Evolutionary conservation across 176 grass and related monocot genomes (phyloP).

Genomic region (Oryza punctata): DNA sequence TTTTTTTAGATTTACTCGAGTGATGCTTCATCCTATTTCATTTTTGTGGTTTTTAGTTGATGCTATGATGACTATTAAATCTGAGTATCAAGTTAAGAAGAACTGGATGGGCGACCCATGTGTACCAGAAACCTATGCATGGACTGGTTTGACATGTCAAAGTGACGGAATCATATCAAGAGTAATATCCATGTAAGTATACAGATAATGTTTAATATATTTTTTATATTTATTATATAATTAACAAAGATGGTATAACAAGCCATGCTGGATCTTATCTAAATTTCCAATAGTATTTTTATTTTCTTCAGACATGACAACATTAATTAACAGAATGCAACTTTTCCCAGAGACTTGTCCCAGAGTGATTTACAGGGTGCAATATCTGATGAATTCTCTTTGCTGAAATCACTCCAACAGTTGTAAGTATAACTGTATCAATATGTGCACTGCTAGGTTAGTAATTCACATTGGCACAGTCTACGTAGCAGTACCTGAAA

Average conservation of each 20-base stretch:
- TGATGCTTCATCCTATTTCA: no score
- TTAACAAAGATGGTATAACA: no score
- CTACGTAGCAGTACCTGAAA: no score
- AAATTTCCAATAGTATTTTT: no score
- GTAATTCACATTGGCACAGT: no score
- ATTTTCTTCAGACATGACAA: no score
- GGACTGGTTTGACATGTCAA: neutral
- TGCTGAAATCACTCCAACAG: neutral
- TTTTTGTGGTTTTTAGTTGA: neutral
- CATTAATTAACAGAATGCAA: no score
- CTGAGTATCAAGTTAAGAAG: neutral
- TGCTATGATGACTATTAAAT: neutral
- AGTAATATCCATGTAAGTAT: conserved; percentile 1
- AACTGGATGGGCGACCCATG: conserved; percentile 18
- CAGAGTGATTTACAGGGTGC: neutral
- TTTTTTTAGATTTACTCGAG: no score
- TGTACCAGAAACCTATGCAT: neutral
- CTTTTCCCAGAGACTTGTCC: neutral
- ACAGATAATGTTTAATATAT: no score
- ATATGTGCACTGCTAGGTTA: neutral
- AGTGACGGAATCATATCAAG: neutral
- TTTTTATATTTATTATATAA: no score
- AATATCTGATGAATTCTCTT: neutral
- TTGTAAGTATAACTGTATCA: neutral
- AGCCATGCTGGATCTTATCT: no score